phyloP scores from a whole-genome alignment of 768 basidiomycete genomes.

The Russula dissimulans region DNA sequence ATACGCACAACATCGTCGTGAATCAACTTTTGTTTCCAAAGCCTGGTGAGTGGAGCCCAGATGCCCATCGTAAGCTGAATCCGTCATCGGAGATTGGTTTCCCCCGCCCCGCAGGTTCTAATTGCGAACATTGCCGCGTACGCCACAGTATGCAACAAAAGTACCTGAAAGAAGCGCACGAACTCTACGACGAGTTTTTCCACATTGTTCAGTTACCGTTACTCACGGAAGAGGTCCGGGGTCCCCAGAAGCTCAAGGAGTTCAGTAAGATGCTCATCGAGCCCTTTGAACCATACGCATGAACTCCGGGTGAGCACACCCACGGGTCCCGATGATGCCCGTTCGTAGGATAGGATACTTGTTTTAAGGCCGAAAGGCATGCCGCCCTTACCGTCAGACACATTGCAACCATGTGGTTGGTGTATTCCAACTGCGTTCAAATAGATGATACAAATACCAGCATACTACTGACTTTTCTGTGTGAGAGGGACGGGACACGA shows the following conservation, averaged over 20 bases:
- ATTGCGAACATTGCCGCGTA: conserved; percentile 92
- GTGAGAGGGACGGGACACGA: too few species aligned
- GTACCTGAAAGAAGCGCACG: conserved; percentile 92
- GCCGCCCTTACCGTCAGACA: background rate
- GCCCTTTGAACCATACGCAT: conserved; percentile 50
- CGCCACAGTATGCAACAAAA: conserved; percentile 98
- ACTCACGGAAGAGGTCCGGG: conserved; percentile 93
- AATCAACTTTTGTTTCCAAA: conserved; percentile 96
- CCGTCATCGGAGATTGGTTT: background rate
- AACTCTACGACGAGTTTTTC: conserved; percentile 97
- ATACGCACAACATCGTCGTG: conserved; percentile 97
- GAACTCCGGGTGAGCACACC: background rate
- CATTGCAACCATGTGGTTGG: background rate
- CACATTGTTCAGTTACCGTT: conserved; percentile 91
- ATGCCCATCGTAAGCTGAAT: background rate
- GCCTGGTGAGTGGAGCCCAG: conserved; percentile 45
- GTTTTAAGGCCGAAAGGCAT: background rate
- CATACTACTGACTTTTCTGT: background rate
- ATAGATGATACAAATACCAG: conserved; percentile 14
- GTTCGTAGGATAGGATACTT: background rate
- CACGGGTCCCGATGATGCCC: background rate
- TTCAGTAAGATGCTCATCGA: conserved; percentile 89
- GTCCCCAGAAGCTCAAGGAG: conserved; percentile 84
- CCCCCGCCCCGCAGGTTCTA: conserved; percentile 49
- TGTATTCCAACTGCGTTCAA: background rate